A percentile compares a stretch with the other conserved stretches of the same genome.
These are phyloP conservation scores for Corylus avellana DNA, from an alignment of 306 rosid species.

Conservation along the genomic window DNA sequence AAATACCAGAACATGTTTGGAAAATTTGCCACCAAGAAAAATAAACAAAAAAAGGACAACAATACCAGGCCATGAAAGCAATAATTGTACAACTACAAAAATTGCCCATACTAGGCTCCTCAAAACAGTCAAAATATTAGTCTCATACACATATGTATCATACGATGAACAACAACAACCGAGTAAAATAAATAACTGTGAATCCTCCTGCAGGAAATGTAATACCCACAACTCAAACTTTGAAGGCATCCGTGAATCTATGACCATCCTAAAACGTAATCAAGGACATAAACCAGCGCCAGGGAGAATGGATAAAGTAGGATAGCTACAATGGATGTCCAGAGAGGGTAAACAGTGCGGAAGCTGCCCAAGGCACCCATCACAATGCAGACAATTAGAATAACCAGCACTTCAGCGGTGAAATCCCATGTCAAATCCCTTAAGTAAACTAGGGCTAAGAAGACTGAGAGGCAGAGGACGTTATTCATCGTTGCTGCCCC, in stretches of 20 bases:
- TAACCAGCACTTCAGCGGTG: constrained; percentile 85
- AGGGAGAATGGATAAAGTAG: constrained; percentile 86
- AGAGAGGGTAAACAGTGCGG: constrained; percentile 82
- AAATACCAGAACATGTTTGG: too few species aligned
- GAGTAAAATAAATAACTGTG: too few species aligned
- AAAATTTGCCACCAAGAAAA: not conserved
- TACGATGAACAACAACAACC: too few species aligned
- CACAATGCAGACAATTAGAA: constrained; percentile 65
- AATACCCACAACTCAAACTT: too few species aligned
- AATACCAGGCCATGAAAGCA: too few species aligned
- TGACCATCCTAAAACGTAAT: constrained; percentile 85
- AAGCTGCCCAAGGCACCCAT: constrained; percentile 81
- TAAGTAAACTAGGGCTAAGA: constrained; percentile 77
- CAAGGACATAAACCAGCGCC: constrained; percentile 86
- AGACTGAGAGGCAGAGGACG: constrained; percentile 86
- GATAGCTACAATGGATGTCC: constrained; percentile 79
- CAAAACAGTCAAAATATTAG: too few species aligned
- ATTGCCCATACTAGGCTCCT: too few species aligned
- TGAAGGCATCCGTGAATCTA: constrained; percentile 29
- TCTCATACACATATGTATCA: too few species aligned
- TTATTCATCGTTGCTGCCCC: constrained; percentile 97
- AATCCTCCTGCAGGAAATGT: too few species aligned
- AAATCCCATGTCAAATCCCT: constrained; percentile 92
- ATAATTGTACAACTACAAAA: too few species aligned
- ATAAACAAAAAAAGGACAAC: too few species aligned